Evolutionary conservation across 768 basidiomycete species (phyloP), one percentile per base, ranked within the genome.

Genomic region (Kwoniella newhampshirensis): DNA sequence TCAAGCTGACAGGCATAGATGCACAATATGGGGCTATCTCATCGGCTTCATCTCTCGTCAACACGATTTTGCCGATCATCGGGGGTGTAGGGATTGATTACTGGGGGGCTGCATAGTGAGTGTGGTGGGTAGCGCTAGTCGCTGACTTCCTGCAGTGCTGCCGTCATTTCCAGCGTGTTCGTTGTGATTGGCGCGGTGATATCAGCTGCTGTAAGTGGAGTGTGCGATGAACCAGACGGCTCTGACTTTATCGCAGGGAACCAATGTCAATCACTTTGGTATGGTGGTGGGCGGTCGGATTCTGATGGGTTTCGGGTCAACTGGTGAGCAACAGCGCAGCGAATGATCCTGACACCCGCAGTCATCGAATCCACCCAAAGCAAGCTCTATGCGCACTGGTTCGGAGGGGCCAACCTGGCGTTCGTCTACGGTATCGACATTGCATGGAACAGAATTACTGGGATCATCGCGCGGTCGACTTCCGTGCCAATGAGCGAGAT

Each of bases 381-480:
- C 48, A 75, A 75, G 54, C 56, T 72, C 3, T 75, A 73, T 58
- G 68, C 73, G 2, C 71, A 73, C 48, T 76, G 68, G 68, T 76
- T 68, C 53, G 32, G 51, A 20, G 70, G 70, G 11, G 52, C 54
- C 13, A 18, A 56, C 25, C 51, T 70, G 3, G 73, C 66, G 12
- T 63, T 70, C 43, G 59, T 76, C 18, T 63, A 66, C 51, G 73
- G 64, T 15, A 50, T 75, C 49, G 73, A 75, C 45, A 69, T 76
- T 20, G 75, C 73, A 1, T 68, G 74, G 66, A 62, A 60, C n/a
- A 21, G 73, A 3, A 60, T 74, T 4, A 64, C 55, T 32, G 59
- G 58, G 40, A 50, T 71, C 42, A 54, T 68, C 48, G 60, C 64
- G 8, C 64, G 62, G 32, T 51, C 63, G 1, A 59, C 68, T 11